A percentile compares a stretch with the other conserved stretches of the same genome.
These are phyloP conservation scores for Echria macrotheca DNA, from an alignment of 495 filamentous ascomycete genomes.

Conservation along the genomic window DNA sequence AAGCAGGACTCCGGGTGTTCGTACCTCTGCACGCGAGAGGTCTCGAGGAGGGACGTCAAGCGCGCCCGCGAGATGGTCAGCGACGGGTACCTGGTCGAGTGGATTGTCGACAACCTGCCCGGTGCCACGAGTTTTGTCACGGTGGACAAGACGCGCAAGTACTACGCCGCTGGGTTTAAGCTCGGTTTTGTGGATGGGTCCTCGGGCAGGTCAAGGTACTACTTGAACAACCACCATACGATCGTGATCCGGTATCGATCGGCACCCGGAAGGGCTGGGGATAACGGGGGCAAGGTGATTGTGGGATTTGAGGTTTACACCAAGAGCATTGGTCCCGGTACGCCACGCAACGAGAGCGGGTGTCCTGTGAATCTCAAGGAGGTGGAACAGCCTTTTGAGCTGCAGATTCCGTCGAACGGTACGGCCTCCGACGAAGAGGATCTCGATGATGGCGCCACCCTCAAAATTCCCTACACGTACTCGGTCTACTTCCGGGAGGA, in stretches of 20 bases:
- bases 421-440: constrained; percentile 45
- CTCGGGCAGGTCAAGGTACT: constrained; percentile 60
- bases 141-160: constrained; percentile 79
- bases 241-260: constrained; percentile 79
- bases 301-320: constrained; percentile 92
- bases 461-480: constrained; percentile 85
- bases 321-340: constrained; percentile 68
- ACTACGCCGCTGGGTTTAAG: constrained; percentile 95
- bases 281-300: constrained; percentile 72
- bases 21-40: constrained; percentile 64
- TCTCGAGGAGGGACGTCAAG: constrained; percentile 61
- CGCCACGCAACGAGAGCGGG: constrained; percentile 51
- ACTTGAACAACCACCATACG: constrained; percentile 88
- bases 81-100: constrained; percentile 85
- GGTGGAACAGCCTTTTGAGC: constrained; percentile 57
- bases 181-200: constrained; percentile 72
- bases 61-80: constrained; percentile 68
- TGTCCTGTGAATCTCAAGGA: constrained; percentile 64
- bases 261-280: constrained; percentile 62
- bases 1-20: constrained; percentile 70
- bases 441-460: constrained; percentile 59
- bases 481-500: constrained; percentile 92
- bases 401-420: constrained; percentile 59
- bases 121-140: constrained; percentile 92
- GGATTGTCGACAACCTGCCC: constrained; percentile 94